phyloP scores from a whole-genome alignment of 345 rosid species.

The Gossypium thurberi region DNA sequence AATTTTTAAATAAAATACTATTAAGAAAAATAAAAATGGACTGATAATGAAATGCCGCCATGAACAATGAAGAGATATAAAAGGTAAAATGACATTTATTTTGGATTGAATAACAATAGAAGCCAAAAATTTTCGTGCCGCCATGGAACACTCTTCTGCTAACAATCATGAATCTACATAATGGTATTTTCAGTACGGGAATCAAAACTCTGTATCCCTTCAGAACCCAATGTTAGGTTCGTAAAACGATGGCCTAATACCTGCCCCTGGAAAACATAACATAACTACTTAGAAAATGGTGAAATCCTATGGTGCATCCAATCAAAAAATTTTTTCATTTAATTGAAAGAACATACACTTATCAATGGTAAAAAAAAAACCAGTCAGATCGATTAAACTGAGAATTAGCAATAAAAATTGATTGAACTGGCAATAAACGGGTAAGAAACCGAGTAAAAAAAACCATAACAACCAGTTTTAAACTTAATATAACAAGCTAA shows the following conservation, averaged over 20 bases:
- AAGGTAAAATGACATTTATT: slow-evolving; percentile 18
- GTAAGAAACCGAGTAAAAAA: too few species aligned
- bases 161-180: slow-evolving; percentile 29
- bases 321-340: too few species aligned
- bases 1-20: too few species aligned
- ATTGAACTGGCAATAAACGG: too few species aligned
- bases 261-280: slow-evolving; percentile 21
- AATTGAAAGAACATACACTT: too few species aligned
- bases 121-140: slow-evolving; percentile 29
- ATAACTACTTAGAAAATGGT: too few species aligned
- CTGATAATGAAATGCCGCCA: not conserved
- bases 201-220: slow-evolving; percentile 22
- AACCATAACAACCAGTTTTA: too few species aligned
- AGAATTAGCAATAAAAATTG: too few species aligned
- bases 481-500: too few species aligned
- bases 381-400: too few species aligned
- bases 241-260: slow-evolving; percentile 14
- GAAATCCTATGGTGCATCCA: too few species aligned
- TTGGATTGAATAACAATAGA: slow-evolving; percentile 21
- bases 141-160: slow-evolving; percentile 39
- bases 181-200: slow-evolving; percentile 9
- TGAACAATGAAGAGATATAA: slow-evolving; percentile 17
- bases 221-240: not conserved
- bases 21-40: not conserved
- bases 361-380: not conserved